These are phyloP conservation scores for Saccharomyces pastorianus DNA, from an alignment of 1,139 yeast species.

Conservation along the genomic window DNA sequence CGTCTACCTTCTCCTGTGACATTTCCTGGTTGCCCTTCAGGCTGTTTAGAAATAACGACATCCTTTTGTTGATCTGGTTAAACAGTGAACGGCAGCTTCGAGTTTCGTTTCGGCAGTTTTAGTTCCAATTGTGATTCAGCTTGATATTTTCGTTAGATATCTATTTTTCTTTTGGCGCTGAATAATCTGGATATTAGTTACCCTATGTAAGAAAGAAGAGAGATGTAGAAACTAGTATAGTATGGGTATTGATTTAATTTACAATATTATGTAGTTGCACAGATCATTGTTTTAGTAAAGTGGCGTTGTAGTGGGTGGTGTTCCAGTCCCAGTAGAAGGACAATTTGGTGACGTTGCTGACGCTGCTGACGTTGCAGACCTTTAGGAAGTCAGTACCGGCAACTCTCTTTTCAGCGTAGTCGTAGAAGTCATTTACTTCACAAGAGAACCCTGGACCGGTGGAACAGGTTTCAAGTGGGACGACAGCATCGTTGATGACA, in stretches of 20 bases:
- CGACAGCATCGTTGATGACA: constrained; percentile 52
- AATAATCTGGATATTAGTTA: neutral
- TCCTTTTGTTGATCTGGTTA: constrained; percentile 19
- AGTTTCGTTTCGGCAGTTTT: neutral
- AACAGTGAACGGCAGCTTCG: neutral
- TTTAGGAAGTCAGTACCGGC: constrained; percentile 31
- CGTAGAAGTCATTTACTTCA: constrained; percentile 36
- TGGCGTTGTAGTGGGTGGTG: constrained; percentile 6
- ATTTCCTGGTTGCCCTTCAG: constrained; percentile 41
- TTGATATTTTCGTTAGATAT: neutral
- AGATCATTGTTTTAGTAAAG: neutral
- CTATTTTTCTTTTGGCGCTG: neutral
- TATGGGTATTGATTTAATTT: neutral
- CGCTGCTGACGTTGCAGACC: constrained; percentile 31
- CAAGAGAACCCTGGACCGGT: constrained; percentile 60
- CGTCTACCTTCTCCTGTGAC: constrained; percentile 55
- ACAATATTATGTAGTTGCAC: neutral
- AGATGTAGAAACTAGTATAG: neutral
- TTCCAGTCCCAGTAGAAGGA: constrained; percentile 30
- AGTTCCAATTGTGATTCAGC: neutral
- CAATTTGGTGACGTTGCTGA: constrained; percentile 15
- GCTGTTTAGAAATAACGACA: constrained; percentile 54
- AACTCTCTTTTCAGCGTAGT: constrained; percentile 33
- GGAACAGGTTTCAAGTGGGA: constrained; percentile 45
- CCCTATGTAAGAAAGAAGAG: neutral